Percentiles rank a stretch among this genome's conserved stretches.
Evolutionary conservation across 1,139 yeast species (phyloP).

Genomic region (Suhomyces panamericanus): DNA sequence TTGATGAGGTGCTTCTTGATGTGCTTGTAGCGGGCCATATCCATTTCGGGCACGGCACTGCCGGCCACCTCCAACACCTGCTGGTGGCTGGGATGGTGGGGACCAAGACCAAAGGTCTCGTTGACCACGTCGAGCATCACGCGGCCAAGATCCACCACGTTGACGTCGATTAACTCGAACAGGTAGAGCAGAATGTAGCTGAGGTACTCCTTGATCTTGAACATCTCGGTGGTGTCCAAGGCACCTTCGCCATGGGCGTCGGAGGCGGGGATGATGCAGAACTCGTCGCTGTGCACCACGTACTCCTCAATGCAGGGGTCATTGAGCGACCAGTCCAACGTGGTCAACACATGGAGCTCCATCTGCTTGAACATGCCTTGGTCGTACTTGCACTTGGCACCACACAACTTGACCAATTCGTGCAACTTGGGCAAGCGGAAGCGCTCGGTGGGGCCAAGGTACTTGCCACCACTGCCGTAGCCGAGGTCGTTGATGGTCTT

Average conservation of each 20-base stretch:
- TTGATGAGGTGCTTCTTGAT: constrained; percentile 36
- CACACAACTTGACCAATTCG: constrained; percentile 63
- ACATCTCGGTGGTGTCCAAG: constrained; percentile 27
- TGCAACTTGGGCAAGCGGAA: constrained; percentile 63
- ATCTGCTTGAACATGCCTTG: constrained; percentile 60
- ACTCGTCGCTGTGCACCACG: constrained; percentile 34
- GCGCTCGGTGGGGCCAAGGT: constrained; percentile 64
- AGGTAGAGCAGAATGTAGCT: constrained; percentile 40
- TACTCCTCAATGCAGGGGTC: constrained; percentile 61
- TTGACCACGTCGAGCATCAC: constrained; percentile 40
- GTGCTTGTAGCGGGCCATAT: constrained; percentile 25
- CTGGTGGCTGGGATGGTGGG: constrained; percentile 26
- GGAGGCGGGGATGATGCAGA: constrained; percentile 22
- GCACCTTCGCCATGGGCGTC: not conserved
- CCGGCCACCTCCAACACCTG: constrained; percentile 9
- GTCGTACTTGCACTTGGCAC: constrained; percentile 57
- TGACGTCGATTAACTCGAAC: constrained; percentile 37
- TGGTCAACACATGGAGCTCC: constrained; percentile 55
- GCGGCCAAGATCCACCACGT: constrained; percentile 34
- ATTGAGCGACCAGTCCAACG: constrained; percentile 61
- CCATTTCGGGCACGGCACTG: constrained; percentile 16
- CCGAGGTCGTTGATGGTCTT: constrained; percentile 45
- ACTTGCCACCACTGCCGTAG: constrained; percentile 57
- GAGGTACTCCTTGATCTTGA: constrained; percentile 40
- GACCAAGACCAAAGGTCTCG: constrained; percentile 28